These are phyloP conservation scores for Drechslerella coelobrocha DNA, from an alignment of 2,329 filamentous ascomycete species.

Conservation along the genomic window DNA sequence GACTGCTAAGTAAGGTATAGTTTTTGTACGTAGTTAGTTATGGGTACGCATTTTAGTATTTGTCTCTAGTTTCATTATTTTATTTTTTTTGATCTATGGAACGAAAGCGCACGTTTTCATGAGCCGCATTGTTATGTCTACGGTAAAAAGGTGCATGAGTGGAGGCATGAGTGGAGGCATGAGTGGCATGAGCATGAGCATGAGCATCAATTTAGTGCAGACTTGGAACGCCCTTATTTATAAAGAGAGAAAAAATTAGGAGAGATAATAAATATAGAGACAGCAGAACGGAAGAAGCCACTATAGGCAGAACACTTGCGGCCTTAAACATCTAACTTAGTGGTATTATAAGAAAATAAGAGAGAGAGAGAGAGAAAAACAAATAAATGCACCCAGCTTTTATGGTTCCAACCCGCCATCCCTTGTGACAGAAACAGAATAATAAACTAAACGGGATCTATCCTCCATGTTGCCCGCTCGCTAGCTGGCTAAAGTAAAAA, in stretches of 20 bases:
- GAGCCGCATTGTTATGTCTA: not conserved
- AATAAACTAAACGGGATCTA: not conserved
- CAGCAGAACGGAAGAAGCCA: slow-evolving; percentile 5
- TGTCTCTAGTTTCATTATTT: not conserved
- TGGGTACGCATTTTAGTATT: not conserved
- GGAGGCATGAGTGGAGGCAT: not conserved
- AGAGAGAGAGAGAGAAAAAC: slow-evolving; percentile 2
- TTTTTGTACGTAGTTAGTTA: not conserved
- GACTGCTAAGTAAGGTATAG: slow-evolving; percentile 34
- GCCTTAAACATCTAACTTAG: slow-evolving; percentile 5
- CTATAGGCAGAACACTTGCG: not conserved
- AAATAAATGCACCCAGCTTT: not conserved
- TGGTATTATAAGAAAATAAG: slow-evolving; percentile 4
- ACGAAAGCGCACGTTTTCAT: not conserved
- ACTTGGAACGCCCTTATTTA: slow-evolving; percentile 23
- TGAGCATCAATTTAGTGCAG: slow-evolving; percentile 9
- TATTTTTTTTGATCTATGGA: not conserved
- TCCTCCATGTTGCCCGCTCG: not conserved
- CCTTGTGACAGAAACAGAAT: not conserved
- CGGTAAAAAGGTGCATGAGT: not conserved
- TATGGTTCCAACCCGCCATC: slow-evolving; percentile 6
- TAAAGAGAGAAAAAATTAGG: not conserved
- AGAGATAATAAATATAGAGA: not conserved
- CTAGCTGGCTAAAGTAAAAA: not conserved
- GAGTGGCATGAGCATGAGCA: not conserved